Percentiles rank a stretch among this genome's conserved stretches.
Evolutionary conservation across 2,329 filamentous ascomycete species (phyloP).

Genomic region (Tolypocladium nubicola): DNA sequence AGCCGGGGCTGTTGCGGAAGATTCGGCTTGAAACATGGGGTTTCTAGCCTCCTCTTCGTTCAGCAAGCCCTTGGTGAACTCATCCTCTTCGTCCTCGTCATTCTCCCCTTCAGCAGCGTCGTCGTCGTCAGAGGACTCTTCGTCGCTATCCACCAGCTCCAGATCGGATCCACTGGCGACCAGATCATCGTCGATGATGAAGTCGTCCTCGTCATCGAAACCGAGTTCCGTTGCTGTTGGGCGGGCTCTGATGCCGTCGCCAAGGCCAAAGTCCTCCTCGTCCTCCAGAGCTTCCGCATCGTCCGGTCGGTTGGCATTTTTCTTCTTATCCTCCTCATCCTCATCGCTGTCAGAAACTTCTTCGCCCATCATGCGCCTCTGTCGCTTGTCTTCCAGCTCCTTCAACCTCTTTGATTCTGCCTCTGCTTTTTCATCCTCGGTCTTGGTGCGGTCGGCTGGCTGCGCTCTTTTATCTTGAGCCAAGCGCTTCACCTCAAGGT

Average conservation of each 20-base stretch:
- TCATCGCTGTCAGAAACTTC: constrained; percentile 57
- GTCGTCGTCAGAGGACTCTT: constrained; percentile 40
- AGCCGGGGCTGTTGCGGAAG: constrained; percentile 25
- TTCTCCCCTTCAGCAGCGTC: constrained; percentile 26
- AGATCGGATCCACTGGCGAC: constrained; percentile 69
- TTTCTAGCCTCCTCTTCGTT: constrained; percentile 46
- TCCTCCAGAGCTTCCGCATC: constrained; percentile 30
- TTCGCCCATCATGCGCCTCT: constrained; percentile 81
- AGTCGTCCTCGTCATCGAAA: constrained; percentile 91
- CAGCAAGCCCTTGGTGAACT: constrained; percentile 61
- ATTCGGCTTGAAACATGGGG: constrained; percentile 37
- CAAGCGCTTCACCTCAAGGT: constrained; percentile 70
- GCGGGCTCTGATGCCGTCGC: constrained; percentile 44
- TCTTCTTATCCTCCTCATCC: constrained; percentile 30
- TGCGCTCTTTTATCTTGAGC: constrained; percentile 75
- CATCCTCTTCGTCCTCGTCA: constrained; percentile 46
- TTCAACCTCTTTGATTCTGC: constrained; percentile 69
- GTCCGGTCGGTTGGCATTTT: constrained; percentile 24
- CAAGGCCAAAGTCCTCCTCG: constrained; percentile 49
- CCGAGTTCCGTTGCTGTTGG: constrained; percentile 53
- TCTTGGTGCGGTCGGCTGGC: constrained; percentile 82
- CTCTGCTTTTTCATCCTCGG: constrained; percentile 71
- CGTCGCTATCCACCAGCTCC: constrained; percentile 44
- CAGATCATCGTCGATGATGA: constrained; percentile 79
- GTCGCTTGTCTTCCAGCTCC: constrained; percentile 71